These are phyloP conservation scores for Clonostachys sp. DNA, from an alignment of 2,329 filamentous ascomycete species.

Conservation along the genomic window DNA sequence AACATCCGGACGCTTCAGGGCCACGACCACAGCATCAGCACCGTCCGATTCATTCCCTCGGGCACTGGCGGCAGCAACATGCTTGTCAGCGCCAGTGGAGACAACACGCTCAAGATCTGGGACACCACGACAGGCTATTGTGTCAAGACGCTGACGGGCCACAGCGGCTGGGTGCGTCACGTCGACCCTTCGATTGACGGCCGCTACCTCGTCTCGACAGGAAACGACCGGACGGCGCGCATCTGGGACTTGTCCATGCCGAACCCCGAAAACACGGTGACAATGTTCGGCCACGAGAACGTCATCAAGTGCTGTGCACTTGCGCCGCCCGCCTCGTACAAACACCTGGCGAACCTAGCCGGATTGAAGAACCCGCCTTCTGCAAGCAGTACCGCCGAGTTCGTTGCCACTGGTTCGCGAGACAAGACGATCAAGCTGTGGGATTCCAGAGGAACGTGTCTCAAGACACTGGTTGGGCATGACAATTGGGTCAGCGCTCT, in stretches of 20 bases:
- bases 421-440: constrained; percentile 91
- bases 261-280: constrained; percentile 67
- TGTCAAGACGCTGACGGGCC: constrained; percentile 82
- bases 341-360: constrained; percentile 71
- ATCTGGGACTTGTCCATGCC: constrained; percentile 75
- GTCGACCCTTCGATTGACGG: constrained; percentile 81
- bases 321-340: constrained; percentile 74
- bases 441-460: constrained; percentile 78
- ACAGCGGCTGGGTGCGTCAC: constrained; percentile 87
- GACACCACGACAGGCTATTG: constrained; percentile 91
- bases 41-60: constrained; percentile 85
- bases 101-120: constrained; percentile 84
- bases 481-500: constrained; percentile 91
- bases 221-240: constrained; percentile 75
- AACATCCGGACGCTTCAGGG: constrained; percentile 88
- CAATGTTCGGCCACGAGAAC: constrained; percentile 83
- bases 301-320: constrained; percentile 81
- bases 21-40: constrained; percentile 88
- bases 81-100: constrained; percentile 79
- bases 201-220: constrained; percentile 75
- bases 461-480: constrained; percentile 82
- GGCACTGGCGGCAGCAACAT: constrained; percentile 57
- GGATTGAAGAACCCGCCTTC: constrained; percentile 80
- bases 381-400: constrained; percentile 73
- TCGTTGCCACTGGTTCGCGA: constrained; percentile 80